These are phyloP conservation scores for Suhomyces wounanorum DNA, from an alignment of 1,139 yeast genomes.

Conservation along the genomic window DNA sequence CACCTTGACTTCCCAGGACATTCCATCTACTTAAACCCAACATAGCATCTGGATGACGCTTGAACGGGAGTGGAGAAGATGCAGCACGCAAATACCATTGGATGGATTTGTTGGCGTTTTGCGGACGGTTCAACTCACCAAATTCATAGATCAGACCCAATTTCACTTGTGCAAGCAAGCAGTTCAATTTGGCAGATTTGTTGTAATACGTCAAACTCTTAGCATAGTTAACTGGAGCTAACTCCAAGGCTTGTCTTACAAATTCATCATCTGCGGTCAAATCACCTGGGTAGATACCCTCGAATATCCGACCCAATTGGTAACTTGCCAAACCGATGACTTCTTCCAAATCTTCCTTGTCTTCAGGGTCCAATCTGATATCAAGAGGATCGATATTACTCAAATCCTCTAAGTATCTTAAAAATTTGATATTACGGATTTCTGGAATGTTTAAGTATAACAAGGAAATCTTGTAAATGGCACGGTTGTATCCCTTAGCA, in stretches of 20 bases:
- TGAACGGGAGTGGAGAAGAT: constrained; percentile 46
- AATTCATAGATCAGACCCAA: constrained; percentile 86
- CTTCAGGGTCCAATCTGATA: constrained; percentile 39
- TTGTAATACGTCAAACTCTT: constrained; percentile 69
- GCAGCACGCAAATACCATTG: constrained; percentile 92
- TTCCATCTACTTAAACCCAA: constrained; percentile 93
- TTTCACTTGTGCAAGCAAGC: constrained; percentile 81
- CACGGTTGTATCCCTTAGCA: constrained; percentile 49
- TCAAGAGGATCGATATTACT: constrained; percentile 40
- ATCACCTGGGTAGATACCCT: constrained; percentile 59
- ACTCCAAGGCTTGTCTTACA: constrained; percentile 34
- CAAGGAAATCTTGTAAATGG: constrained; percentile 46
- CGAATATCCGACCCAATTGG: constrained; percentile 70
- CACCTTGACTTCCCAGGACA: constrained; percentile 74
- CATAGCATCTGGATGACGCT: constrained; percentile 84
- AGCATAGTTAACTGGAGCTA: constrained; percentile 53
- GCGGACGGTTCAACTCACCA: constrained; percentile 70
- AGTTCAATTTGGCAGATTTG: constrained; percentile 74
- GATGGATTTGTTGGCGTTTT: constrained; percentile 72
- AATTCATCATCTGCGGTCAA: constrained; percentile 40
- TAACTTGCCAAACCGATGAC: constrained; percentile 45
- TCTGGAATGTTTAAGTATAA: constrained; percentile 39
- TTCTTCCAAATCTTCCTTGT: constrained; percentile 44
- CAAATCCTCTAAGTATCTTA: constrained; percentile 41
- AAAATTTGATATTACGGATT: constrained; percentile 38